Evolutionary conservation across 208 protist species (phyloP).

Genomic region (Wallacemonas sp.): DNA sequence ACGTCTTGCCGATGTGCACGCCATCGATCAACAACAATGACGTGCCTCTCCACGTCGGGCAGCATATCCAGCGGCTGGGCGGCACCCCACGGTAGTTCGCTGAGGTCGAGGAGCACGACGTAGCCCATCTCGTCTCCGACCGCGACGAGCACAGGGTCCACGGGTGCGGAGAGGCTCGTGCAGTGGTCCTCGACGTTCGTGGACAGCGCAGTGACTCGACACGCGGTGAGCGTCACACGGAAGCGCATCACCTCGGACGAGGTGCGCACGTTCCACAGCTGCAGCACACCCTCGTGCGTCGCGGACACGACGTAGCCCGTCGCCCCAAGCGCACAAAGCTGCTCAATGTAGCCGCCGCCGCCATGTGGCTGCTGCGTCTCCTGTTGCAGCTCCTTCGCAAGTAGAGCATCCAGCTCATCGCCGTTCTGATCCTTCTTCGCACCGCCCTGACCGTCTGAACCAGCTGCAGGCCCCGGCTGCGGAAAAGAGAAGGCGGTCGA

Average conservation of each 20-base stretch:
- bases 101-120: constrained; percentile 61
- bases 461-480: no score
- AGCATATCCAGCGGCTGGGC: not conserved
- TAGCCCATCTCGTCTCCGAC: constrained; percentile 61
- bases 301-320: constrained; percentile 55
- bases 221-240: constrained; percentile 36
- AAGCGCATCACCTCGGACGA: constrained; percentile 65
- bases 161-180: not conserved
- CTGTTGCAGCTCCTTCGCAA: not conserved
- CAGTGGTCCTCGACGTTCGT: not conserved
- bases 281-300: constrained; percentile 73
- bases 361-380: constrained; percentile 16
- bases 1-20: constrained; percentile 58
- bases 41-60: constrained; percentile 16
- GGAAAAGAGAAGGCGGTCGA: no score
- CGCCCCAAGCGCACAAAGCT: constrained; percentile 28
- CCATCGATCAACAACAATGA: constrained; percentile 68
- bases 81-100: constrained; percentile 12
- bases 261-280: constrained; percentile 76
- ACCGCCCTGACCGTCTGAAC: no score
- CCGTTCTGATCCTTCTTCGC: not conserved
- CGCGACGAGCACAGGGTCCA: constrained; percentile 27
- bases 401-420: not conserved
- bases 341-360: constrained; percentile 40
- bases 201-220: not conserved